phyloP scores from a whole-genome alignment of 2,329 filamentous ascomycete genomes.

The Fusarium hostae region DNA sequence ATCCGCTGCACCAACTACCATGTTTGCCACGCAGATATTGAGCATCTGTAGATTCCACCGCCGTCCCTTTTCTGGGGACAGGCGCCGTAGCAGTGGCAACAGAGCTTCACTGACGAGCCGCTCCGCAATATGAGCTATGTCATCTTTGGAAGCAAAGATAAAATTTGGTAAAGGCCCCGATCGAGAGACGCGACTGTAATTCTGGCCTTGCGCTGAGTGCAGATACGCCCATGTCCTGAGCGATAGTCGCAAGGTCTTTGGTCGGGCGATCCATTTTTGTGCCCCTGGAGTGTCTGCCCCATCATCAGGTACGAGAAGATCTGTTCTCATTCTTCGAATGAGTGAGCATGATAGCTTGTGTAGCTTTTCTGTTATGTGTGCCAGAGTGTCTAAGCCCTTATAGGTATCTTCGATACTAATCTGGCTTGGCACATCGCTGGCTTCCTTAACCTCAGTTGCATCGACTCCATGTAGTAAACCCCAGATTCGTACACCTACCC shows the following conservation, averaged over 20 bases:
- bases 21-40: slow-evolving; percentile 89
- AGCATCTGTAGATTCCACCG: slow-evolving; percentile 84
- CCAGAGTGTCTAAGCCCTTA: slow-evolving; percentile 71
- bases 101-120: slow-evolving; percentile 76
- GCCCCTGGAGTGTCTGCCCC: slow-evolving; percentile 46
- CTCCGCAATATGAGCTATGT: slow-evolving; percentile 70
- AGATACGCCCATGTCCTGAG: slow-evolving; percentile 69
- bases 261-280: slow-evolving; percentile 78
- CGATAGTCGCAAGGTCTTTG: slow-evolving; percentile 83
- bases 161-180: slow-evolving; percentile 80
- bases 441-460: slow-evolving; percentile 75
- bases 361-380: slow-evolving; percentile 75
- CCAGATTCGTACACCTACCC: slow-evolving; percentile 80
- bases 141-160: slow-evolving; percentile 72
- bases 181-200: slow-evolving; percentile 77
- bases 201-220: slow-evolving; percentile 60
- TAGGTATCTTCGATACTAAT: slow-evolving; percentile 98
- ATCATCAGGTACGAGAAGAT: slow-evolving; percentile 70
- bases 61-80: slow-evolving; percentile 74
- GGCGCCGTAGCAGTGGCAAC: slow-evolving; percentile 76
- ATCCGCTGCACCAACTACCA: slow-evolving; percentile 69
- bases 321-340: slow-evolving; percentile 79
- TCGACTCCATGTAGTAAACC: slow-evolving; percentile 84
- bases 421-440: slow-evolving; percentile 79
- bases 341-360: slow-evolving; percentile 75